Base-by-base conservation (phyloP, 2,329 filamentous ascomycete species). In the Paracoccidioides brasiliensis region DNA sequence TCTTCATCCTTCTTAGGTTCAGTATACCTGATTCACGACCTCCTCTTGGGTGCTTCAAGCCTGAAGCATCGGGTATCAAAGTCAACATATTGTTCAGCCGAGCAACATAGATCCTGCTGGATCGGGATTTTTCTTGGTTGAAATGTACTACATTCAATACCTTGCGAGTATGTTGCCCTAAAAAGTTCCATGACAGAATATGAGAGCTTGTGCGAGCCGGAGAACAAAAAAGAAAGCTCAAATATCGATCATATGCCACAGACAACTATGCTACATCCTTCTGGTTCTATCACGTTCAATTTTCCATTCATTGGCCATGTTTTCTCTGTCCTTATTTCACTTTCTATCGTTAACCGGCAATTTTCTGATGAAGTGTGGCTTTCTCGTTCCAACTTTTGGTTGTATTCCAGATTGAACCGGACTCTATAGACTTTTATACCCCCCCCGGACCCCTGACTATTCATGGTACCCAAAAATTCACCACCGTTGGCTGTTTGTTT, bases 141-240 rank as follows among this genome's bases (percentile, higher is more conserved):
- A 63, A 58, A 74, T 74, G 72, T 74, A 73, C 64, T 76, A 76
- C 68, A 74, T 77, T 59, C 82, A 86, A 65, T 87, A 87, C 69
- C 76, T 86, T 61, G 81, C 85, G 69, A 86, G 84, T 86, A 83
- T 81, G 83, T 85, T 63, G 51, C 64, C 58, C 61, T 63, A 61
- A 38, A 59, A 6, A 59, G 37, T 38, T 56, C 60, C 56, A 55
- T n/a, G 42, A 44, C 3, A 22, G 42, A 44, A 14, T 30, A n/a
- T n/a, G 37, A 52, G 15, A 41, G 35, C 12, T 52, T 9, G 14
- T 32, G 38, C 22, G 28, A 46, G 44, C 44, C 33, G 30, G 44
- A 46, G 30, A 5, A 12, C n/a, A 33, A 32, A 32, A 46, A 7
- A 37, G n/a, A 48, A 35, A 6, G 12, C n/a, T n/a, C 22, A 38